Conservation (phyloP, 2,329 filamentous ascomycete species). For the Colletotrichum sublineola region DNA sequence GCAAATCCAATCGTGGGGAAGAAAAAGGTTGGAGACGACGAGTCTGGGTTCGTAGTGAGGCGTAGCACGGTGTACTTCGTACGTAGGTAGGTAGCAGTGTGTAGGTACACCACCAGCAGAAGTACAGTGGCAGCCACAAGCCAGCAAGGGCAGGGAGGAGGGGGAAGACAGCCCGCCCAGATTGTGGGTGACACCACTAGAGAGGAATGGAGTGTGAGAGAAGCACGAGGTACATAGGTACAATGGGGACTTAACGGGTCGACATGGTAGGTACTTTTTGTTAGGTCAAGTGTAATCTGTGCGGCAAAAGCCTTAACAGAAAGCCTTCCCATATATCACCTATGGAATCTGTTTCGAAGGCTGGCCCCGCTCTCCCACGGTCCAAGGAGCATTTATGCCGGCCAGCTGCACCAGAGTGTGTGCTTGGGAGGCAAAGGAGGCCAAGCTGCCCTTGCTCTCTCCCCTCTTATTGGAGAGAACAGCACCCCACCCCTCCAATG, state of each 20-base stretch:
- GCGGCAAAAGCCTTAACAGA: background rate
- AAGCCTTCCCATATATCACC: background rate
- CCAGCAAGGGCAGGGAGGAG: background rate
- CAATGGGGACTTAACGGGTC: slow-evolving; percentile 7
- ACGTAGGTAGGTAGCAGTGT: background rate
- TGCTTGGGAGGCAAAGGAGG: slow-evolving; percentile 1
- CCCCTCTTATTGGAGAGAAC: slow-evolving; percentile 12
- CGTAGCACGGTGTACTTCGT: slow-evolving; percentile 4
- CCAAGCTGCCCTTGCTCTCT: background rate
- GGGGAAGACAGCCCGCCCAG: background rate
- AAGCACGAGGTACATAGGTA: slow-evolving; percentile 3
- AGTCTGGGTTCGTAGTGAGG: slow-evolving; percentile 9
- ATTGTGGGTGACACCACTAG: background rate
- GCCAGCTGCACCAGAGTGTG: slow-evolving; percentile 6
- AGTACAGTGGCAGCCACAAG: slow-evolving; percentile 6
- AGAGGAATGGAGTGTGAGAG: slow-evolving; percentile 24
- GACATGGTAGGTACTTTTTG: background rate
- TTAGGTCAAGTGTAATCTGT: background rate
- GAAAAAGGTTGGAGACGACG: slow-evolving; percentile 25
- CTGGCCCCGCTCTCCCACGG: slow-evolving; percentile 15
- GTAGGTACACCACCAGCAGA: slow-evolving; percentile 13
- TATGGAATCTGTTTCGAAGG: slow-evolving; percentile 11
- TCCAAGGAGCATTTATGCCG: slow-evolving; percentile 29
- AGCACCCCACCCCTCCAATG: slow-evolving; percentile 36
- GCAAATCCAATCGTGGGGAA: slow-evolving; percentile 28